Evolutionary conservation across 2,329 filamentous ascomycete species (phyloP).

Genomic region (Sclerotinia glacialis): DNA sequence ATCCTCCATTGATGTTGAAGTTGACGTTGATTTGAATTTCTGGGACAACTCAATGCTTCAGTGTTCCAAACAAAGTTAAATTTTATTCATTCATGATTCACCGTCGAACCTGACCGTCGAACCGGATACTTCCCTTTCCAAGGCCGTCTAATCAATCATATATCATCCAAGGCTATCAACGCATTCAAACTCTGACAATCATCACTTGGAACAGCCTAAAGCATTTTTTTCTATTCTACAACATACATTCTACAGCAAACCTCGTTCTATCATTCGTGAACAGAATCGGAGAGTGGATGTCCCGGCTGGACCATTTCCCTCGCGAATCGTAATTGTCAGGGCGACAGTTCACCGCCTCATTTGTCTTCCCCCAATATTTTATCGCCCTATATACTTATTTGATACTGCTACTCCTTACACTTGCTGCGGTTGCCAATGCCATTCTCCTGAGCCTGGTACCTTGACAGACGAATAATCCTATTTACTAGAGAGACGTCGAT

Average conservation of each 20-base stretch:
- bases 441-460: constrained; percentile 5
- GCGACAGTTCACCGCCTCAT: constrained; percentile 21
- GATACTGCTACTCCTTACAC: neutral
- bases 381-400: constrained; percentile 16
- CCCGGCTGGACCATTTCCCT: constrained; percentile 10
- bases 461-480: neutral
- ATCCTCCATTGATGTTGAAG: neutral
- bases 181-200: neutral
- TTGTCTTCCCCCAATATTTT: neutral
- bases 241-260: neutral
- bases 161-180: constrained; percentile 16
- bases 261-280: constrained; percentile 18
- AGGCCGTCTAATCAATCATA: constrained; percentile 18
- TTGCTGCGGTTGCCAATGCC: constrained; percentile 6
- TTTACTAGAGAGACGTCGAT: constrained; percentile 5
- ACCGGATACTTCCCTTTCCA: constrained; percentile 19
- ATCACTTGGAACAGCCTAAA: constrained; percentile 16
- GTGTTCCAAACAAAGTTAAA: neutral
- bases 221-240: neutral
- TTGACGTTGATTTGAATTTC: constrained; percentile 9
- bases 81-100: neutral
- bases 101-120: constrained; percentile 17
- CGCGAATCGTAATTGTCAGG: constrained; percentile 22
- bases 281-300: constrained; percentile 10
- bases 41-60: neutral